Base-by-base conservation (phyloP, 176 grass and related monocot species). In the Puya raimondii region DNA sequence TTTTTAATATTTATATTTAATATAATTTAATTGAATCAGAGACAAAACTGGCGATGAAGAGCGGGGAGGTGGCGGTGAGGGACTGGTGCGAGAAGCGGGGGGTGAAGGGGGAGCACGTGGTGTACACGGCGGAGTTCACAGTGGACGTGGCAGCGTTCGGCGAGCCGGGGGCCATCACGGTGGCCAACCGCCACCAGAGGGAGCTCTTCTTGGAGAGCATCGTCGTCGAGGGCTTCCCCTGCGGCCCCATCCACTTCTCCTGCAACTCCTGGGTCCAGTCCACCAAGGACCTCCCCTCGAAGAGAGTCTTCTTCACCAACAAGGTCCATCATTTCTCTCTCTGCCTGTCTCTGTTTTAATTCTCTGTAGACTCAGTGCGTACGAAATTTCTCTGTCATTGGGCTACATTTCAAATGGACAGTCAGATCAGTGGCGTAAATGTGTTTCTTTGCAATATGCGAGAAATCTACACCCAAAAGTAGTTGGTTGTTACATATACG, bases 201-300 rank as follows among this genome's bases (percentile, higher is more conserved):
- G 94, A 99, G 74, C 93, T 99, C 82, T 99, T 99, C 74, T 72
- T 99, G 18, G 89, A 93, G 78, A 93, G 87, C 86, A 78, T 99
- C 68, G 72, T 92, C 47, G 49, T 99, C 7, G 87, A 99, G 83
- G 90, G 78, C 3, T 78, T 99, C 59, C 57, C 78, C 6, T 85
- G 81, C 67, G 86, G 94, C 5, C 78, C 84, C 2, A 77, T 99
- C 64, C 80, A 91, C 74, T 99, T 99, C 67, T 70, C 78, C 70
- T 93, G 89, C 82, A 74, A 91, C 72, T 99, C 94, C 49, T 99
- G 94, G 94, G 85, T 99, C 16, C 90, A 99, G 67, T 88, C 90
- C 49, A 87, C 81, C 53, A 84, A 67, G 48, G 87, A 91, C 67
- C 74, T 87, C n/a, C 77, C 80, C 0, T 48, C 48, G 27, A 81